Evolutionary conservation across 331 rosid species (phyloP), one percentile per base, ranked within the genome.

Genomic region (Quercus lobata): DNA sequence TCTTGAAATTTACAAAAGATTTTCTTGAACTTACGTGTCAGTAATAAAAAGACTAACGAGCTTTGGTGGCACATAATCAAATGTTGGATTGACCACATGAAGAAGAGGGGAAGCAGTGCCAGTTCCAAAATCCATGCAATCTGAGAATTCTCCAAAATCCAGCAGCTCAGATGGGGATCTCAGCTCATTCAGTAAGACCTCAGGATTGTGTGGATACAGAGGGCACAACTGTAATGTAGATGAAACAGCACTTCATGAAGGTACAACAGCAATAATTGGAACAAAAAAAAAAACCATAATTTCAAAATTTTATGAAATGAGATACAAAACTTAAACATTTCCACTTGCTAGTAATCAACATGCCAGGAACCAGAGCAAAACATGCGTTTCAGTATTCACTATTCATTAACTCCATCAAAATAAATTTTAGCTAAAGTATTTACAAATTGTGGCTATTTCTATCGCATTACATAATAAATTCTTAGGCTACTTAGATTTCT

Each of bases 131-230:
- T 96, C 97, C 97, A 96, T 82, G 88, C 93, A 89, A 85, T 93
- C 98, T 30, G 99, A 96, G 86, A 96, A 96, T 69, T 96, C 97
- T 81, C 98, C 98, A 77, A 96, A 89, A 86, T 96, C 98, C 77
- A 96, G 97, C 74, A 96, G 92, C 89, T 96, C 99, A 72, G 98
- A 91, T n/a, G 99, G 99, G 81, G 98, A 96, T 86, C 99, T 88
- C 87, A 96, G 87, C 84, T 93, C 97, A 81, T 91, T 96, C 81
- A 96, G 80, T 61, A 90, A 85, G 63, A 90, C 91, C 87, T 91
- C 91, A 4, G 99, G 97, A 88, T 93, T 91, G 90, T 96, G 94
- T 0, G 99, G 98, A 86, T 96, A 93, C 86, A 91, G 69, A 80
- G 99, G 99, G 83, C 97, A 96, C 83, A 93, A 71, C 99, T 96